These are phyloP conservation scores for Citrullus mucosospermus DNA, from an alignment of 306 rosid species.

Conservation along the genomic window DNA sequence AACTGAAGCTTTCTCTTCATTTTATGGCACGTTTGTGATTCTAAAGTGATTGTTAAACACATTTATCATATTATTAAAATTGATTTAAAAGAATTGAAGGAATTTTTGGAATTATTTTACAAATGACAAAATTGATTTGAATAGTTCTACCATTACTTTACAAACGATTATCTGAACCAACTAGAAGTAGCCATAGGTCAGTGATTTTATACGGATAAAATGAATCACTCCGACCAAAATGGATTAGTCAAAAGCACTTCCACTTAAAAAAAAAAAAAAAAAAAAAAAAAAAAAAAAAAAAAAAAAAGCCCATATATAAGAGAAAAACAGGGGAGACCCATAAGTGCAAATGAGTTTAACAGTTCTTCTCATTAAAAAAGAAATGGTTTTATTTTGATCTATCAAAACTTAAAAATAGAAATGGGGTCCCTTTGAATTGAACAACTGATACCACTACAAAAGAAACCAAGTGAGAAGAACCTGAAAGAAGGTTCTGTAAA, in stretches of 20 bases:
- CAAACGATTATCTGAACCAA: not conserved
- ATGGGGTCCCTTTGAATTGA: not conserved
- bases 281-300: not conserved
- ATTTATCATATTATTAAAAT: too few species aligned
- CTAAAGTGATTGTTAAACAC: too few species aligned
- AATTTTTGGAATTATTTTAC: too few species aligned
- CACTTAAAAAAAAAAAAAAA: not conserved
- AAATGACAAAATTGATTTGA: too few species aligned
- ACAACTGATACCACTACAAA: not conserved
- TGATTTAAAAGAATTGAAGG: too few species aligned
- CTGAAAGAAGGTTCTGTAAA: constrained; percentile 55
- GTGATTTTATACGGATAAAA: not conserved
- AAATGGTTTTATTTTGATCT: not conserved
- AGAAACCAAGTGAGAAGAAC: constrained; percentile 19
- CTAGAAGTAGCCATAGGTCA: not conserved
- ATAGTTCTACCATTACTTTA: too few species aligned
- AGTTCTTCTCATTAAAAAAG: not conserved
- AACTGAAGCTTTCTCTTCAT: not conserved
- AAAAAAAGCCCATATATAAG: not conserved
- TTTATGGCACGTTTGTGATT: too few species aligned
- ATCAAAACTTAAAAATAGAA: not conserved
- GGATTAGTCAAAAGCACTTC: not conserved
- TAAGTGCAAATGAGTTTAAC: not conserved
- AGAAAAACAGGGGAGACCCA: not conserved
- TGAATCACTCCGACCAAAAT: not conserved